Evolutionary conservation across 345 rosid genomes (phyloP).

Genomic region (Eucalyptus dawsonii): DNA sequence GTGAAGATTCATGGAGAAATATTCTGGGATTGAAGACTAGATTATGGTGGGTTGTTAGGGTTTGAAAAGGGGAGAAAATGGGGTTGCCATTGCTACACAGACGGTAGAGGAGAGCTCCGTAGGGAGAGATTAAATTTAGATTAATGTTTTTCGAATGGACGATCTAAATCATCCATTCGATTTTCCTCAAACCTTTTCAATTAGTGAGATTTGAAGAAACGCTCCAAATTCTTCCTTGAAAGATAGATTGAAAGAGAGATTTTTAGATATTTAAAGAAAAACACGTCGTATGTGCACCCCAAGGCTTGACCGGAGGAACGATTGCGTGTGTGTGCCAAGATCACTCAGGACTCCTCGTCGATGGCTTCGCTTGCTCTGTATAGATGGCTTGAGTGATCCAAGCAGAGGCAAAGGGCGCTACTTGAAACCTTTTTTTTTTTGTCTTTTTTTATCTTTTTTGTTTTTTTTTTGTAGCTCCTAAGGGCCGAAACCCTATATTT

Average conservation of each 20-base stretch:
- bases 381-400: background rate
- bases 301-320: background rate
- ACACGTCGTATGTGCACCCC: background rate
- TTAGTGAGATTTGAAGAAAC: background rate
- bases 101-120: too few species aligned
- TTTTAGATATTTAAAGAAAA: too few species aligned
- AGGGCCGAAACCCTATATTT: too few species aligned
- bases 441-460: rapidly evolving
- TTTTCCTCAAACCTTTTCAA: background rate
- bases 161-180: background rate
- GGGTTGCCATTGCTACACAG: too few species aligned
- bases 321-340: background rate
- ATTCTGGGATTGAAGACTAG: too few species aligned
- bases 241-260: background rate
- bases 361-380: background rate
- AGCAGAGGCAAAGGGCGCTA: background rate
- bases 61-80: too few species aligned
- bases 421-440: too few species aligned
- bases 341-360: background rate
- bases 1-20: too few species aligned
- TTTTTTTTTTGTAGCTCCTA: too few species aligned
- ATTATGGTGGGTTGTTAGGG: too few species aligned
- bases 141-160: background rate
- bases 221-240: too few species aligned
- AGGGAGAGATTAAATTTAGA: too few species aligned